Evolutionary conservation across 2,329 filamentous ascomycete genomes (phyloP).

Genomic region (Penicillium sp.): DNA sequence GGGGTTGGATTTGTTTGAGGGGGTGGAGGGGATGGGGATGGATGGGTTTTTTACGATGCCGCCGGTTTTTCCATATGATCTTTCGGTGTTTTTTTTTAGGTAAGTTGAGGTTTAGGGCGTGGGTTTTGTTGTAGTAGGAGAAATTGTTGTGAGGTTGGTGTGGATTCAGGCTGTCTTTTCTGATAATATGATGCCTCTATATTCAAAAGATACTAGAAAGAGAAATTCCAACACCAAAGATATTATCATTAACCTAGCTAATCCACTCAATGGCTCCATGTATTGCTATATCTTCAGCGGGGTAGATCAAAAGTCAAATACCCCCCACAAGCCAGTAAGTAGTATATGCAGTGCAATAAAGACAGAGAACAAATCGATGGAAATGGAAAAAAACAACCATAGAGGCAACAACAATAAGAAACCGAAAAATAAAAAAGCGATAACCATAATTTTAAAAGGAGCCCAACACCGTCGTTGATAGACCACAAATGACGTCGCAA

Average conservation of each 20-base stretch:
- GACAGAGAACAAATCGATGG: background rate
- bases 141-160: background rate
- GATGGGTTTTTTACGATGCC: too few species aligned
- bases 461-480: constrained; percentile 10
- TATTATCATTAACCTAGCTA: constrained; percentile 12
- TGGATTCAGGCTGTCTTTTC: background rate
- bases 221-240: background rate
- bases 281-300: constrained; percentile 11
- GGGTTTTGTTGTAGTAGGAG: background rate
- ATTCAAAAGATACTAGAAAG: background rate
- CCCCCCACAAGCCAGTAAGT: background rate
- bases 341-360: constrained; percentile 17
- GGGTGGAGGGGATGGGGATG: background rate
- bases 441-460: background rate
- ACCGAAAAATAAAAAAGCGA: constrained; percentile 5
- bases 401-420: background rate
- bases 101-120: background rate
- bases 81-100: constrained; percentile 10
- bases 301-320: constrained; percentile 2
- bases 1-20: too few species aligned
- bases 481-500: constrained; percentile 19
- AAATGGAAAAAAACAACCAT: background rate
- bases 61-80: constrained; percentile 16
- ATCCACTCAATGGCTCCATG: constrained; percentile 6
- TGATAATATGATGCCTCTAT: background rate